These are phyloP conservation scores for Malus asiatica DNA, from an alignment of 306 rosid genomes.

Conservation along the genomic window DNA sequence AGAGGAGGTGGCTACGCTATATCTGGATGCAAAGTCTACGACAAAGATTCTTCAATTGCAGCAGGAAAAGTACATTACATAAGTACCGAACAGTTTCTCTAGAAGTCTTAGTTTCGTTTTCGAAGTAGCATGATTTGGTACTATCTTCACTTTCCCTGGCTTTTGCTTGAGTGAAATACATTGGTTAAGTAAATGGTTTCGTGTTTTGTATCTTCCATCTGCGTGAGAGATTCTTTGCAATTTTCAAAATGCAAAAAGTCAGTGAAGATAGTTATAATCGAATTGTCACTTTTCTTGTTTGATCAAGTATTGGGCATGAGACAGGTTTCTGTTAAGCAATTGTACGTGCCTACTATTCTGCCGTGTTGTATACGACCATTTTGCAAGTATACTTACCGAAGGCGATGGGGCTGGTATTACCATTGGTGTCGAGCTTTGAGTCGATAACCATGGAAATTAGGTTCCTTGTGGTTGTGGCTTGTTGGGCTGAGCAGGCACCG, in stretches of 20 bases:
- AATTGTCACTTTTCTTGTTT: neutral
- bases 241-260: neutral
- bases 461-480: neutral
- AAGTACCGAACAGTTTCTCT: neutral
- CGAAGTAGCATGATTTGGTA: neutral
- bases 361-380: too few species aligned
- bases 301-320: neutral
- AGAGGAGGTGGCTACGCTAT: conserved; percentile 62
- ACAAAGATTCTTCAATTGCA: conserved; percentile 85
- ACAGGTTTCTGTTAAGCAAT: neutral
- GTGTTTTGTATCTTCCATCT: neutral
- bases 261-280: neutral
- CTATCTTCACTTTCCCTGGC: neutral
- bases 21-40: conserved; percentile 84
- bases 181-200: neutral
- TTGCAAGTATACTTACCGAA: too few species aligned
- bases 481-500: neutral
- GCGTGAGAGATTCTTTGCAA: neutral
- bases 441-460: neutral
- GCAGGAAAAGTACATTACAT: conserved; percentile 80
- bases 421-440: too few species aligned
- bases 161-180: neutral
- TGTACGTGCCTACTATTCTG: neutral
- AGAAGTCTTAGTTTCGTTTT: neutral
- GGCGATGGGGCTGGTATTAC: too few species aligned